Conservation (phyloP, 2,329 filamentous ascomycete species). For the Cordyceps pruinosa region DNA sequence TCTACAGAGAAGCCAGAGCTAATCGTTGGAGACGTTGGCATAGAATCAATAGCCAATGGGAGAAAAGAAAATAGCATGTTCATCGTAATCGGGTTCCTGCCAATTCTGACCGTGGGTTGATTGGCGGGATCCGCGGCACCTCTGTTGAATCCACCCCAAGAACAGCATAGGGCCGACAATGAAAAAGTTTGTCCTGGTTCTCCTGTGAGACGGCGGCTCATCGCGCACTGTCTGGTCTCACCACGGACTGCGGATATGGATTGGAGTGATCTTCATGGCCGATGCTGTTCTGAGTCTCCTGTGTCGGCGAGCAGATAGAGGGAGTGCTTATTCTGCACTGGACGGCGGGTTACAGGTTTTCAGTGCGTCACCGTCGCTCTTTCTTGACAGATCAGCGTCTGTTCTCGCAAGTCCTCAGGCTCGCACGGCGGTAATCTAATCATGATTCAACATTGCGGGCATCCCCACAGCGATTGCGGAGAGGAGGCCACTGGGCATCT, state of each 20-base stretch:
- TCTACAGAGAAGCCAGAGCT: neutral
- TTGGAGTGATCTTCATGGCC: neutral
- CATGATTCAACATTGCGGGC: neutral
- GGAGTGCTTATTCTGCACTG: too few species aligned
- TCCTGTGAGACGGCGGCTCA: neutral
- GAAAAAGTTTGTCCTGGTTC: neutral
- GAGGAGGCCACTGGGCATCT: slow-evolving; percentile 4
- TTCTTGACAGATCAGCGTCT: neutral
- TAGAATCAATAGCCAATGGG: neutral
- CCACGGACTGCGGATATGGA: neutral
- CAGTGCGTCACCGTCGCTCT: neutral
- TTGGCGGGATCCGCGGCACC: too few species aligned
- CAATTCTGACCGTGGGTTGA: too few species aligned
- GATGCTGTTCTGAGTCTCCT: neutral
- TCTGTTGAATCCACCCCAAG: too few species aligned
- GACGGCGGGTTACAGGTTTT: neutral
- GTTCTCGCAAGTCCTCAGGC: too few species aligned
- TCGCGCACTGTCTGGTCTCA: neutral
- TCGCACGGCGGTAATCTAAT: neutral
- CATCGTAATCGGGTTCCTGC: neutral
- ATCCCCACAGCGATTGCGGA: slow-evolving; percentile 9
- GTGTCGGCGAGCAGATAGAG: neutral
- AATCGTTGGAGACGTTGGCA: neutral
- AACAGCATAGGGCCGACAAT: neutral
- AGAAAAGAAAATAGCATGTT: neutral